Conservation (phyloP, 805 yeast species). For the Maudiozyma barnettii region DNA sequence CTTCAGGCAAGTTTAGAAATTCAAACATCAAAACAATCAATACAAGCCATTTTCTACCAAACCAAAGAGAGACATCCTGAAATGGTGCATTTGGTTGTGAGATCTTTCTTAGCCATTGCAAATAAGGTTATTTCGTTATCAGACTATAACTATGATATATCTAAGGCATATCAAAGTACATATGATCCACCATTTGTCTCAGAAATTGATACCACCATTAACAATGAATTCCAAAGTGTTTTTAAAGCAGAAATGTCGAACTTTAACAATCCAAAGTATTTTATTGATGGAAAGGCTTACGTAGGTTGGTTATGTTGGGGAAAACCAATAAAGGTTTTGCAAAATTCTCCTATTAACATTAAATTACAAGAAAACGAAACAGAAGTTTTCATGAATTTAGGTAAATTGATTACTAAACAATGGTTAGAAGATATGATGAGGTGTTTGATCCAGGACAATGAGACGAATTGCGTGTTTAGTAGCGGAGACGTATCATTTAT, state of each 20-base stretch:
- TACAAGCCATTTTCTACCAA: constrained; percentile 37
- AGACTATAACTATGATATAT: constrained; percentile 38
- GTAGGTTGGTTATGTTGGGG: constrained; percentile 81
- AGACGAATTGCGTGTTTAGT: constrained; percentile 57
- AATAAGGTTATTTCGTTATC: constrained; percentile 40
- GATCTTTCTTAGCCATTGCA: constrained; percentile 47
- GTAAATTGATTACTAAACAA: constrained; percentile 38
- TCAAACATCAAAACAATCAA: constrained; percentile 32
- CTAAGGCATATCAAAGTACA: constrained; percentile 35
- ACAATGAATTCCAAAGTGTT: constrained; percentile 27
- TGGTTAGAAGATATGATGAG: constrained; percentile 49
- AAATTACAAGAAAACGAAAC: constrained; percentile 36
- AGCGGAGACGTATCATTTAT: constrained; percentile 55
- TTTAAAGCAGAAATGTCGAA: constrained; percentile 48
- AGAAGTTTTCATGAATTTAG: constrained; percentile 34
- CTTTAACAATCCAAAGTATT: constrained; percentile 39
- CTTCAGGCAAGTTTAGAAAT: constrained; percentile 49
- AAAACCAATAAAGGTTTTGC: constrained; percentile 35
- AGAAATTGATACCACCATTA: constrained; percentile 35
- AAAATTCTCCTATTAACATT: constrained; percentile 24
- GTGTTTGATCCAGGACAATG: constrained; percentile 56
- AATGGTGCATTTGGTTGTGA: constrained; percentile 51
- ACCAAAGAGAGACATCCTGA: constrained; percentile 62
- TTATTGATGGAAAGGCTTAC: constrained; percentile 45
- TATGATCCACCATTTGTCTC: constrained; percentile 35